phyloP scores from a whole-genome alignment of 2,329 filamentous ascomycete genomes.

The Myotisia sp. region DNA sequence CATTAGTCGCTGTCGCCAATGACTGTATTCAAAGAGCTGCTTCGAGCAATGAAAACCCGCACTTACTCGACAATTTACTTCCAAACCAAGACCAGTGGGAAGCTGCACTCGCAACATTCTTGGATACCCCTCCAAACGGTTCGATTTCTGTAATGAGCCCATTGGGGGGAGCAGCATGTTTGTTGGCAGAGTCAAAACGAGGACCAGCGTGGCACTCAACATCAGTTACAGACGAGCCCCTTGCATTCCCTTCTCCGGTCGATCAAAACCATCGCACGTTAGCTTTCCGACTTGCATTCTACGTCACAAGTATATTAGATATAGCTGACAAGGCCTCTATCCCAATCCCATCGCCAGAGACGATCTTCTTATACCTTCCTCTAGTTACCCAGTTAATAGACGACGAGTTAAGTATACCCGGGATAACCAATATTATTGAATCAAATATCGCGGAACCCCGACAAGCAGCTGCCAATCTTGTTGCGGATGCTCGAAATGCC shows the following conservation, averaged over 20 bases:
- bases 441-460: constrained; percentile 35
- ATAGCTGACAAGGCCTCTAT: constrained; percentile 23
- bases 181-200: too few species aligned
- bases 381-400: constrained; percentile 44
- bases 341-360: constrained; percentile 21
- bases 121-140: constrained; percentile 27
- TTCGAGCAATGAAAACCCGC: constrained; percentile 16
- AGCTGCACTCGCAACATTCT: constrained; percentile 43
- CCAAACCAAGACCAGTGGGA: constrained; percentile 54
- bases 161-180: constrained; percentile 54
- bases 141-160: constrained; percentile 61
- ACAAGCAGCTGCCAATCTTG: constrained; percentile 38
- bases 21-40: constrained; percentile 31
- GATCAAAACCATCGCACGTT: constrained; percentile 59
- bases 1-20: constrained; percentile 40
- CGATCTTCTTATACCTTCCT: constrained; percentile 38
- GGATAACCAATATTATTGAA: constrained; percentile 41
- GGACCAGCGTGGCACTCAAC: too few species aligned
- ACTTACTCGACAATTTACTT: constrained; percentile 37
- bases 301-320: constrained; percentile 46
- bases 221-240: background rate
- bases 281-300: constrained; percentile 61
- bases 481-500: constrained; percentile 37
- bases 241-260: background rate
- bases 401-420: constrained; percentile 45